Conservation (phyloP, 805 yeast species). For the Candida koratica region DNA sequence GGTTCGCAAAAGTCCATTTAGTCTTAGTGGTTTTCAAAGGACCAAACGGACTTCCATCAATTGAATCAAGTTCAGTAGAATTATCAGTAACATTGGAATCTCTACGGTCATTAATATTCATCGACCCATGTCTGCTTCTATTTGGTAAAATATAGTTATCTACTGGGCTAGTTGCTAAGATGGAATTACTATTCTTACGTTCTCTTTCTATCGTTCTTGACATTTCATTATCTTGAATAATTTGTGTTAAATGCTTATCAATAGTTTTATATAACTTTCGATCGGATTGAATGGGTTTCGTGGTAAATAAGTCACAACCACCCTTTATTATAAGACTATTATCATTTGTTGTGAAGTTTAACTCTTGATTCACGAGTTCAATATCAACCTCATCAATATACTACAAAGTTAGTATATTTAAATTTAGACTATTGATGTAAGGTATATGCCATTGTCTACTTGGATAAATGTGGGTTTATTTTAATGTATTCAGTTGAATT, state of each 20-base stretch:
- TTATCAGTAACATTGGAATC: conserved; percentile 19
- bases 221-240: conserved; percentile 42
- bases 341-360: conserved; percentile 55
- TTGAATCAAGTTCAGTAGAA: conserved; percentile 20
- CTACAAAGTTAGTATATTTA: conserved; percentile 38
- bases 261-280: conserved; percentile 82
- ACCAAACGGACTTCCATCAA: conserved; percentile 76
- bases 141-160: conserved; percentile 13
- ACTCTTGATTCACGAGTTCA: conserved; percentile 84
- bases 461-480: too few relatives aligned
- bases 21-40: conserved; percentile 83
- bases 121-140: conserved; percentile 15
- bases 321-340: conserved; percentile 59
- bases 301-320: conserved; percentile 89
- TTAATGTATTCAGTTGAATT: too few relatives aligned
- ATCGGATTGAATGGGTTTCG: conserved; percentile 89
- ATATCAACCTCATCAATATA: conserved; percentile 91
- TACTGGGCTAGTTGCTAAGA: conserved; percentile 37
- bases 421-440: too few relatives aligned
- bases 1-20: conserved; percentile 82
- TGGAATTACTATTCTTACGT: conserved; percentile 33
- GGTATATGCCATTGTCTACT: too few relatives aligned
- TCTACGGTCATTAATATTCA: conserved; percentile 20
- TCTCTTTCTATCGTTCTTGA: conserved; percentile 37
- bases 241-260: conserved; percentile 70